These are phyloP conservation scores for Pichia heedii DNA, from an alignment of 805 yeast genomes.

Conservation along the genomic window DNA sequence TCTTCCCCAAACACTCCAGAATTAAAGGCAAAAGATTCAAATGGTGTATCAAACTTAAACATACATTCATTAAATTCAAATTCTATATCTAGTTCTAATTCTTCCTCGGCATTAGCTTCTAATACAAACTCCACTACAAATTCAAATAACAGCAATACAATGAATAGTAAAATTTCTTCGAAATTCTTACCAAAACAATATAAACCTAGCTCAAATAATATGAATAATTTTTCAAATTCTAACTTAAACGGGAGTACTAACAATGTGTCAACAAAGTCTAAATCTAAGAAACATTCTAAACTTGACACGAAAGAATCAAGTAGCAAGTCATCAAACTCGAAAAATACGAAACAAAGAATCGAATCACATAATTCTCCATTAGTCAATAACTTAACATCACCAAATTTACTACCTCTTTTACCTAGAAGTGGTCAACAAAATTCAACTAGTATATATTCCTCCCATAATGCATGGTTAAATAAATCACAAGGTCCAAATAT, in stretches of 20 bases:
- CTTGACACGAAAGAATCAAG: conserved; percentile 7
- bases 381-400: conserved; percentile 20
- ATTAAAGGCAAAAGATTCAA: conserved; percentile 39
- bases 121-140: no score
- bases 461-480: conserved; percentile 22
- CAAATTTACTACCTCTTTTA: conserved; percentile 32
- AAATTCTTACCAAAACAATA: conserved; percentile 32
- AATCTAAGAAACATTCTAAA: background rate
- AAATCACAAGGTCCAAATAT: conserved; percentile 26
- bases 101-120: no score
- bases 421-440: conserved; percentile 26
- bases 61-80: conserved; percentile 1
- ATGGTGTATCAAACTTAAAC: conserved; percentile 1
- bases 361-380: background rate
- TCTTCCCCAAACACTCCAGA: conserved; percentile 49
- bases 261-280: background rate
- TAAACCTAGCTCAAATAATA: conserved; percentile 23
- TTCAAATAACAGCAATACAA: background rate
- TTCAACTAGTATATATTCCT: conserved; percentile 11
- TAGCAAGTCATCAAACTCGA: conserved; percentile 3
- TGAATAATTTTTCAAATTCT: conserved; percentile 9
- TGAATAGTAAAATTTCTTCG: conserved; percentile 8
- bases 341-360: background rate
- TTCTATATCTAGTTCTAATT: no score
- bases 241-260: background rate